These are phyloP conservation scores for Nyctanthes arbortristis DNA, from an alignment of 257 asterid genomes.

Conservation along the genomic window DNA sequence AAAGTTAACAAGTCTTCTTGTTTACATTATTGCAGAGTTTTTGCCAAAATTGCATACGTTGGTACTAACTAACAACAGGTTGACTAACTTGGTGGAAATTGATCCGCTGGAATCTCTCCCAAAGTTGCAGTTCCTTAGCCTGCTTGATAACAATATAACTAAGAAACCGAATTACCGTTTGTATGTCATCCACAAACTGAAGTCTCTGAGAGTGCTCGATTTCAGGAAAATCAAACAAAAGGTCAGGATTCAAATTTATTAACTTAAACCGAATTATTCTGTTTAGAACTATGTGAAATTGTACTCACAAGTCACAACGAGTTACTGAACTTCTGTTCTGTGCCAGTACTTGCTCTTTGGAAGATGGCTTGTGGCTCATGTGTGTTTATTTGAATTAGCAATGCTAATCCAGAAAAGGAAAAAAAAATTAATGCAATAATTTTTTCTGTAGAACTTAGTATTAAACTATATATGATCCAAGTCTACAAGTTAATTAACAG, in stretches of 20 bases:
- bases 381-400: slow-evolving; percentile 4
- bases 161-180: slow-evolving; percentile 96
- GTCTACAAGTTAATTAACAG: no score
- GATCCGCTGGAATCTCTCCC: slow-evolving; percentile 92
- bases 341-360: background rate
- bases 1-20: slow-evolving; percentile 5
- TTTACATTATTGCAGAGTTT: slow-evolving; percentile 65
- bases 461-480: no score
- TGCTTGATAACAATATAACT: slow-evolving; percentile 87
- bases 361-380: background rate
- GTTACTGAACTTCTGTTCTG: background rate
- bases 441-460: background rate
- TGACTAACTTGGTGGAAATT: slow-evolving; percentile 87
- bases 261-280: background rate
- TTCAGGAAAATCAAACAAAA: slow-evolving; percentile 92
- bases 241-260: slow-evolving; percentile 49
- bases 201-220: slow-evolving; percentile 79
- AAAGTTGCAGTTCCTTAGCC: slow-evolving; percentile 85
- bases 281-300: background rate
- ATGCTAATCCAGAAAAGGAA: slow-evolving; percentile 1
- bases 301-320: background rate
- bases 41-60: slow-evolving; percentile 90
- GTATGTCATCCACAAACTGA: slow-evolving; percentile 93
- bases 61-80: slow-evolving; percentile 91
- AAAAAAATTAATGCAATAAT: background rate